Conservation (phyloP, 2,329 filamentous ascomycete genomes). For the Sporothrix sp. region DNA sequence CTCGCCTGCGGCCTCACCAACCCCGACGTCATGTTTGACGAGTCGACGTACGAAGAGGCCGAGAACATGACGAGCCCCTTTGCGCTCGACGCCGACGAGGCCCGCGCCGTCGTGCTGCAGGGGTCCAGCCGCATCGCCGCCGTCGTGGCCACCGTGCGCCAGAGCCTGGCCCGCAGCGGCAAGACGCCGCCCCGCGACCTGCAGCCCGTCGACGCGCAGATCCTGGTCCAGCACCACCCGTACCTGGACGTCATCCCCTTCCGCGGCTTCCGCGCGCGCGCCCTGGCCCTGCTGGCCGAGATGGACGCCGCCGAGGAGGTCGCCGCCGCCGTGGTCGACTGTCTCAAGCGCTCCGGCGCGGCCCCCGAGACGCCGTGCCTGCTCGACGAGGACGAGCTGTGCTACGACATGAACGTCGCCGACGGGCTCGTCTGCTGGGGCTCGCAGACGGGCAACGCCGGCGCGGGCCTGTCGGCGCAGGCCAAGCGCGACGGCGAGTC, state of each 20-base stretch:
- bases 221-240: constrained; percentile 27
- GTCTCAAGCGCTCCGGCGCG: not conserved
- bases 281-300: constrained; percentile 19
- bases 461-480: constrained; percentile 7
- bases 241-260: constrained; percentile 30
- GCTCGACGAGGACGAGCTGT: constrained; percentile 29
- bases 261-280: constrained; percentile 24
- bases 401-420: constrained; percentile 25
- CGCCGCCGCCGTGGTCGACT: not conserved
- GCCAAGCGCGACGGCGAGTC: constrained; percentile 12
- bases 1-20: constrained; percentile 25
- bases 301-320: constrained; percentile 12
- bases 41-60: constrained; percentile 13
- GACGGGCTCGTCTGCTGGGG: constrained; percentile 32
- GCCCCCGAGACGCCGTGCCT: constrained; percentile 5
- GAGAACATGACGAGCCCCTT: constrained; percentile 25
- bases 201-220: constrained; percentile 25
- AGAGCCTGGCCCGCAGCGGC: constrained; percentile 18
- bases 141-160: constrained; percentile 17
- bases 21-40: constrained; percentile 20
- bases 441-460: constrained; percentile 19
- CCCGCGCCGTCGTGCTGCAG: constrained; percentile 19
- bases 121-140: constrained; percentile 20
- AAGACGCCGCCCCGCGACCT: constrained; percentile 22
- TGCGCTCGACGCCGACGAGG: constrained; percentile 20